Evolutionary conservation across 192 early-diverging fungal genomes (phyloP).

Genomic region (Coemansia biformis): DNA sequence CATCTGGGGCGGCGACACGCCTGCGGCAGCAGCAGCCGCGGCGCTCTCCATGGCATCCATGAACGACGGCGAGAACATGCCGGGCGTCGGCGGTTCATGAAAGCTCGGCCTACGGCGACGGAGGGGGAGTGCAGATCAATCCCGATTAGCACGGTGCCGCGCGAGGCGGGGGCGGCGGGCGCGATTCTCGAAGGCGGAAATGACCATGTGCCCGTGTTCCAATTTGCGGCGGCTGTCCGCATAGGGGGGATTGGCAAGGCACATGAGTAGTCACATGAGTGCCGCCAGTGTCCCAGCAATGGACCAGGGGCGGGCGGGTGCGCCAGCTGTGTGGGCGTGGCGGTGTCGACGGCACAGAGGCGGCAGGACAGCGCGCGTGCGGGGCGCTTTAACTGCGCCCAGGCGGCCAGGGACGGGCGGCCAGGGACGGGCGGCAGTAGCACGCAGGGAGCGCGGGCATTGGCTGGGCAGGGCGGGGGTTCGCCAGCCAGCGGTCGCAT

Average conservation of each 20-base stretch:
- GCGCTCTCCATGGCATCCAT: constrained; percentile 55
- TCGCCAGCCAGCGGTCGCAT: background rate
- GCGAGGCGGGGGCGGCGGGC: background rate
- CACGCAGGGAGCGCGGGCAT: too few species aligned
- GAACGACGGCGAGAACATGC: constrained; percentile 69
- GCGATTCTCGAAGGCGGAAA: too few species aligned
- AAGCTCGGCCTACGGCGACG: constrained; percentile 7
- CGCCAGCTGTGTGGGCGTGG: too few species aligned
- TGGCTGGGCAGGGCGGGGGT: background rate
- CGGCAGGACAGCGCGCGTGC: too few species aligned
- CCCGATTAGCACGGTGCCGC: background rate
- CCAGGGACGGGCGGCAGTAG: constrained; percentile 1
- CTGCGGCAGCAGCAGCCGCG: constrained; percentile 24
- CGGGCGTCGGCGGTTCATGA: constrained; percentile 57
- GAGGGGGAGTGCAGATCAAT: background rate
- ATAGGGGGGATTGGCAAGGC: constrained; percentile 11
- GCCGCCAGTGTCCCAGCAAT: too few species aligned
- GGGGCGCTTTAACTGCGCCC: too few species aligned
- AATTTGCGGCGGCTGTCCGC: constrained; percentile 8
- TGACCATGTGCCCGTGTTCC: constrained; percentile 7
- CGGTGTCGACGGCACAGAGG: too few species aligned
- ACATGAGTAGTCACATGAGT: constrained; percentile 7
- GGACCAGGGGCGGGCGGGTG: too few species aligned
- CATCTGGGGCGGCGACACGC: constrained; percentile 37
- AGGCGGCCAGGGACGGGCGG: too few species aligned